Evolutionary conservation across 2,329 filamentous ascomycete species (phyloP), one percentile per base, ranked within the genome.

Genomic region (Paraphaeosphaeria sporulosa): DNA sequence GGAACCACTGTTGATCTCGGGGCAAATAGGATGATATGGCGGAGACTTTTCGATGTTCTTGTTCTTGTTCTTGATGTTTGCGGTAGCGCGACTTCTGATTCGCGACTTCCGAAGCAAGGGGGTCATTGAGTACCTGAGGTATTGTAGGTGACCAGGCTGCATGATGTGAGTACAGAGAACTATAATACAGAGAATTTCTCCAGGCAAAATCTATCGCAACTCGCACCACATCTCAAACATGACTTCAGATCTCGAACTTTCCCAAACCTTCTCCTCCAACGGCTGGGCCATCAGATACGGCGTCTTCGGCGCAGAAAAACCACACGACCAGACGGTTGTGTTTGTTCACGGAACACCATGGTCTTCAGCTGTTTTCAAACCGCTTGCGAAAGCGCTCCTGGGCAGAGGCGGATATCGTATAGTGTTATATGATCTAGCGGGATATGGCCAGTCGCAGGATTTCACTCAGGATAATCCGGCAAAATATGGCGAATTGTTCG

Each of bases 271-370:
- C 23, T 36, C 30, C 1, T 34, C 42, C 10, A 19, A 48, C 15
- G 54, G 43, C 19, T 56, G 54, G 54, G 49, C 19, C 12, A 56
- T 56, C 54, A 48, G 27, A 27, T 56, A 56, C 32, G 43, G 40
- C 13, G 32, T 56, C 23, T 47, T 56, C 32, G 44, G 44, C 32
- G 25, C 15, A 30, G n/a, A 23, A 19, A 17, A 49, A n/a, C 12
- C 2, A 4, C 19, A 38, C 27, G n/a, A 40, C 19, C 25, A 38
- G 17, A 56, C 54, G 8, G 34, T 56, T 5, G 17, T 56, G 13
- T 56, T 56, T 27, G 43, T 56, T 12, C 54, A 56, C 30, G 54
- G 54, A 17, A 56, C 54, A 17, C 54, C 54, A 1, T 56, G 54
- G 54, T 49, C 32, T 19, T 56, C 54, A 13, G 54, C 43, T 15